Percentiles rank a stretch among this genome's conserved stretches.
Evolutionary conservation across 2,329 filamentous ascomycete genomes (phyloP).

Genomic region (Ascomycota sp.): DNA sequence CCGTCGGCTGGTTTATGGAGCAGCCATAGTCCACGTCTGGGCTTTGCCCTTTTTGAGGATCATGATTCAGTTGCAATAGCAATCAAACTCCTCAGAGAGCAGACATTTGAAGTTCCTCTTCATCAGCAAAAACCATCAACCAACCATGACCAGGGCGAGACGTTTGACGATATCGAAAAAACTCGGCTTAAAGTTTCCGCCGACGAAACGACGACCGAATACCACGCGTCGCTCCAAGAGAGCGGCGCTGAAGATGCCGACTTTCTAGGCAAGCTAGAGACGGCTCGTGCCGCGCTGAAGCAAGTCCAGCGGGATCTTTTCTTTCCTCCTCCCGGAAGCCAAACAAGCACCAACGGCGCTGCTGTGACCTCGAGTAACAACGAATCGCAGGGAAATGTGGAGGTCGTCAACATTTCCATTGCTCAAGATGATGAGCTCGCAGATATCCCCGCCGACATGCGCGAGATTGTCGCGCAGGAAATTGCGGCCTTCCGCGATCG

Average conservation of each 20-base stretch:
- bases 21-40: slow-evolving; percentile 60
- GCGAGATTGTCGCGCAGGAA: slow-evolving; percentile 81
- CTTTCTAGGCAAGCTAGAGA: slow-evolving; percentile 46
- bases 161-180: slow-evolving; percentile 42
- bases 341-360: slow-evolving; percentile 45
- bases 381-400: slow-evolving; percentile 42
- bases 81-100: slow-evolving; percentile 62
- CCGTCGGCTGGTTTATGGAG: slow-evolving; percentile 37
- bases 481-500: slow-evolving; percentile 88
- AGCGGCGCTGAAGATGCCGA: slow-evolving; percentile 41
- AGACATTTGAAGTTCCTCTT: slow-evolving; percentile 64
- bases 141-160: slow-evolving; percentile 21
- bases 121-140: slow-evolving; percentile 45
- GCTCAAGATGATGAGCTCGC: slow-evolving; percentile 80
- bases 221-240: slow-evolving; percentile 64
- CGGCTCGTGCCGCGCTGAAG: slow-evolving; percentile 46
- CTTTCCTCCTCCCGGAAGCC: slow-evolving; percentile 33
- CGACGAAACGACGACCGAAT: slow-evolving; percentile 65
- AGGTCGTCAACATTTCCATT: slow-evolving; percentile 78
- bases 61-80: slow-evolving; percentile 71
- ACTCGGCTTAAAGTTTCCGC: slow-evolving; percentile 52
- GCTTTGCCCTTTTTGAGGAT: slow-evolving; percentile 91
- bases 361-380: slow-evolving; percentile 36
- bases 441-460: slow-evolving; percentile 90
- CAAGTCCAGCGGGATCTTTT: slow-evolving; percentile 51